These are phyloP conservation scores for Hysterium pulicare DNA, from an alignment of 2,329 filamentous ascomycete species.

Conservation along the genomic window DNA sequence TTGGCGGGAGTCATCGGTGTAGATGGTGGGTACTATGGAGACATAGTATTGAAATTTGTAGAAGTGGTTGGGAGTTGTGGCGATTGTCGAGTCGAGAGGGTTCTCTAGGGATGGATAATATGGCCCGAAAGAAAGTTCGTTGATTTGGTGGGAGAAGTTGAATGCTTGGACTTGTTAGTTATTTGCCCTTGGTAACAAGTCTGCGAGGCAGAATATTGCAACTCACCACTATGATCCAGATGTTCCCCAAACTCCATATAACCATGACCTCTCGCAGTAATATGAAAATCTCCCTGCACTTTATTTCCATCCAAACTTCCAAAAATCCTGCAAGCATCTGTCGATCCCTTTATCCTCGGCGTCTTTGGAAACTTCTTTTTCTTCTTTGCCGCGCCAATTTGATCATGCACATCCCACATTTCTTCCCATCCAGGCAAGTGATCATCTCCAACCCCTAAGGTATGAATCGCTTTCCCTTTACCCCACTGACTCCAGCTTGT, in stretches of 20 bases:
- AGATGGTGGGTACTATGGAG: slow-evolving; percentile 90
- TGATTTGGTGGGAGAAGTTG: slow-evolving; percentile 97
- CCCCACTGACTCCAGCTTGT: slow-evolving; percentile 82
- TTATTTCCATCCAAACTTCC: slow-evolving; percentile 91
- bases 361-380: slow-evolving; percentile 70
- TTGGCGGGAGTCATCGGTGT: slow-evolving; percentile 54
- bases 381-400: slow-evolving; percentile 68
- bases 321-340: slow-evolving; percentile 83
- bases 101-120: slow-evolving; percentile 93
- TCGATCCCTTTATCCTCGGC: slow-evolving; percentile 57
- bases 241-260: slow-evolving; percentile 79
- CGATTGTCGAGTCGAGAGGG: slow-evolving; percentile 87
- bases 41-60: slow-evolving; percentile 98
- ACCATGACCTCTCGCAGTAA: slow-evolving; percentile 93
- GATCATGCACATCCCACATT: slow-evolving; percentile 88
- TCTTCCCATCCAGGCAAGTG: slow-evolving; percentile 46
- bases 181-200: no score
- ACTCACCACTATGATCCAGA: slow-evolving; percentile 75
- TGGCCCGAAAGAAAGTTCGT: slow-evolving; percentile 93
- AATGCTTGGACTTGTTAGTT: slow-evolving; percentile 57
- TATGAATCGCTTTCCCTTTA: slow-evolving; percentile 61
- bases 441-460: slow-evolving; percentile 40
- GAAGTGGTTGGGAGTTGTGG: slow-evolving; percentile 71
- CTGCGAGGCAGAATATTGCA: not conserved
- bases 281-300: slow-evolving; percentile 97